Conservation (phyloP, 192 early-diverging fungal species). For the Rhizophagus prolifer region DNA sequence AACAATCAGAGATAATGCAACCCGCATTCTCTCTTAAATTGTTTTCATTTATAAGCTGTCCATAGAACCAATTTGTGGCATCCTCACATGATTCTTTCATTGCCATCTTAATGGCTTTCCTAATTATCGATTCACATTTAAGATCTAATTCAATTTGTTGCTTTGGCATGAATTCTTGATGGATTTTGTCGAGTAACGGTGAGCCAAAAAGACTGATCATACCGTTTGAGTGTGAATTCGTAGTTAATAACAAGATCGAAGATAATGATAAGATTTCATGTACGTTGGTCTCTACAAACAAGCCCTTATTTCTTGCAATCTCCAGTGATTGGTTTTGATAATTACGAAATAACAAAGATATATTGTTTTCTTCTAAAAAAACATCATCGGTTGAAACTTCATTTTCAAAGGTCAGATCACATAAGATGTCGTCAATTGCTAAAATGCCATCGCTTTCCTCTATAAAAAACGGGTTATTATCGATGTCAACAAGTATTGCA, state of each 20-base stretch:
- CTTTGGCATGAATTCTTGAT: slow-evolving; percentile 1
- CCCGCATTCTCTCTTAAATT: not conserved
- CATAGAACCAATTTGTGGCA: not conserved
- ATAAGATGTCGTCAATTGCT: not conserved
- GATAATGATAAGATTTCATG: slow-evolving; percentile 16
- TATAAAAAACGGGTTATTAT: too few species aligned
- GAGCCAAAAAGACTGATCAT: not conserved
- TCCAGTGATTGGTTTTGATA: slow-evolving; percentile 9
- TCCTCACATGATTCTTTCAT: not conserved
- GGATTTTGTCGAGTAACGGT: not conserved
- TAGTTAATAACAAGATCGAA: not conserved
- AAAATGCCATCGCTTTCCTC: too few species aligned
- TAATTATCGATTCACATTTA: not conserved
- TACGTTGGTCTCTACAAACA: slow-evolving; percentile 12
- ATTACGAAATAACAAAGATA: not conserved
- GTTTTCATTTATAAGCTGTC: not conserved
- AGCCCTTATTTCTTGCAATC: slow-evolving; percentile 6
- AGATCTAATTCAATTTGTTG: not conserved
- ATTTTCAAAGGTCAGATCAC: not conserved
- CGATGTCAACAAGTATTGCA: too few species aligned
- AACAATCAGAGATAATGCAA: not conserved
- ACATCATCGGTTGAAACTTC: not conserved
- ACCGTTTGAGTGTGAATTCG: not conserved
- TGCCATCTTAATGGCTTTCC: slow-evolving; percentile 11
- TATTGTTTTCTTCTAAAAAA: not conserved